phyloP scores from a whole-genome alignment of 78 protist genomes.

The Dictyostelium purpureum region DNA sequence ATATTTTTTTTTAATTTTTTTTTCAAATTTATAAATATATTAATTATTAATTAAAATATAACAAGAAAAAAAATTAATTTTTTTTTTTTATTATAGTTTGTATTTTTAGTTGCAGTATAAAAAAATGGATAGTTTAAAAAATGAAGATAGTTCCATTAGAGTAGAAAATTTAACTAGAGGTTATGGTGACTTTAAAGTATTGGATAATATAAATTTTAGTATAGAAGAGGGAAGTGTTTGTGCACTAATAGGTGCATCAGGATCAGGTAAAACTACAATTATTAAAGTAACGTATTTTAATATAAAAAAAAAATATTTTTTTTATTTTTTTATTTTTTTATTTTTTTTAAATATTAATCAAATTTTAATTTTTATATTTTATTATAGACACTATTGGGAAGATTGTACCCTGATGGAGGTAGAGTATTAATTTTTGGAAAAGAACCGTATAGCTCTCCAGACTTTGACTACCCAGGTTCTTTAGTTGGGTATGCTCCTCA shows the following conservation, averaged over 20 bases:
- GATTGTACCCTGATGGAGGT: slow-evolving; percentile 31
- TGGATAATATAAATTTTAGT: slow-evolving; percentile 4
- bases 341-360: too few species aligned
- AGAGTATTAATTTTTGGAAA: slow-evolving; percentile 19
- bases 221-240: slow-evolving; percentile 9
- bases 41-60: too few species aligned
- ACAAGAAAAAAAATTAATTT: too few species aligned
- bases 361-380: too few species aligned
- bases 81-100: not conserved
- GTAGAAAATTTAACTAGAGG: slow-evolving; percentile 21
- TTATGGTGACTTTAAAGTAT: slow-evolving; percentile 9
- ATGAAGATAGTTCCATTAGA: not conserved
- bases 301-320: too few species aligned
- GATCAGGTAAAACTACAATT: slow-evolving; percentile 51
- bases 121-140: not conserved
- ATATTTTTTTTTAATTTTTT: too few species aligned
- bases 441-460: not conserved
- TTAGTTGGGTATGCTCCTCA: slow-evolving; percentile 79
- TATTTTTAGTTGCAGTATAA: too few species aligned
- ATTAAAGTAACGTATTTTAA: too few species aligned
- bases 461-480: slow-evolving; percentile 35
- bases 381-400: too few species aligned
- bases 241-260: slow-evolving; percentile 73
- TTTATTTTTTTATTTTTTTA: too few species aligned
- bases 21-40: too few species aligned